Percentiles rank a stretch among this genome's conserved stretches.
Evolutionary conservation across 208 protist genomes (phyloP).

Genomic region (Leishmania guyanensis): DNA sequence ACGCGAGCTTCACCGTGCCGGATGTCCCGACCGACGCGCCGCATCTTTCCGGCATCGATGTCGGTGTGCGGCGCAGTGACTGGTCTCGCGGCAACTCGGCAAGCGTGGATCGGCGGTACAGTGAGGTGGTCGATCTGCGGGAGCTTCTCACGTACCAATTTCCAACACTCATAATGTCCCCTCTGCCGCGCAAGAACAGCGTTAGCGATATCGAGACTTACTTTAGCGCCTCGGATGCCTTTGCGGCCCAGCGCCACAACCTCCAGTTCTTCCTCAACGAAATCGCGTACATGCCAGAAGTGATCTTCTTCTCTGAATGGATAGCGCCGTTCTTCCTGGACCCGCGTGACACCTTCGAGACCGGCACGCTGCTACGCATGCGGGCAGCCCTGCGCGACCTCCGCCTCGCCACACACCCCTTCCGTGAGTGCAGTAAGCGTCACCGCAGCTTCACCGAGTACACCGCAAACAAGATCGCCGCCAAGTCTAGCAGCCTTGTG

Average conservation of each 20-base stretch:
- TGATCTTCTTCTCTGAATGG: constrained; percentile 79
- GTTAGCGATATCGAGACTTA: constrained; percentile 72
- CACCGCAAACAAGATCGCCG: constrained; percentile 52
- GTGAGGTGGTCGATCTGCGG: constrained; percentile 75
- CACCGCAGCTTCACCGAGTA: constrained; percentile 51
- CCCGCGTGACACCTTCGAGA: constrained; percentile 73
- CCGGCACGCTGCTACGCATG: constrained; percentile 51
- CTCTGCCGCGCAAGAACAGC: constrained; percentile 74
- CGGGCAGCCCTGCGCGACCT: constrained; percentile 42
- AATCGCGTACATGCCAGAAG: constrained; percentile 65
- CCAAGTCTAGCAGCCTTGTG: constrained; percentile 61
- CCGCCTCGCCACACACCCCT: constrained; percentile 40
- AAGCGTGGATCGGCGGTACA: constrained; percentile 81
- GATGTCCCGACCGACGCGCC: constrained; percentile 48
- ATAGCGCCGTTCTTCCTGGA: constrained; percentile 79
- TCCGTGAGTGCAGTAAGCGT: constrained; percentile 64
- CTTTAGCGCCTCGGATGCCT: constrained; percentile 53
- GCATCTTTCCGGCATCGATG: constrained; percentile 44
- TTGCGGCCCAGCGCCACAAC: constrained; percentile 57
- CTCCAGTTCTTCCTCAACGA: constrained; percentile 78
- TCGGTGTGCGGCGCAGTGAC: constrained; percentile 51
- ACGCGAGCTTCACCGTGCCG: constrained; percentile 40
- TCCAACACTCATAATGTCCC: constrained; percentile 73
- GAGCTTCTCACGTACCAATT: constrained; percentile 74
- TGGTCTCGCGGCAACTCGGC: constrained; percentile 54